phyloP scores from a whole-genome alignment of 1,284 basidiomycete genomes.

The Microbotryum silenes-acaulis region DNA sequence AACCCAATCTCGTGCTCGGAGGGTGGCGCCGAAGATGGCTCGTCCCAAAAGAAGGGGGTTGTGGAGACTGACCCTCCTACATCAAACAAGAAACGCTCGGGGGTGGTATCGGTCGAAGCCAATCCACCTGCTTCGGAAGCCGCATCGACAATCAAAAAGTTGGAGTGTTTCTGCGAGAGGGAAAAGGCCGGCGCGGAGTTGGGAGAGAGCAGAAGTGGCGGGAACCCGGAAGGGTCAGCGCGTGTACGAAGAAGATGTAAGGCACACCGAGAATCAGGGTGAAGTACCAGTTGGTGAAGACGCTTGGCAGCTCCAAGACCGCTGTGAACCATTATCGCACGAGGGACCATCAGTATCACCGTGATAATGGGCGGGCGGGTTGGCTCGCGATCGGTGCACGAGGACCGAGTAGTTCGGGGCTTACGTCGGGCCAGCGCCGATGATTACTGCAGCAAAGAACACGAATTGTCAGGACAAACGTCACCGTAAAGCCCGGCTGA shows the following conservation, averaged over 20 bases:
- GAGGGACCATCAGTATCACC: background rate
- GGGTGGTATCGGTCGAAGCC: slow-evolving; percentile 47
- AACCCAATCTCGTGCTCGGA: too few relatives aligned
- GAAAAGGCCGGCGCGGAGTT: background rate
- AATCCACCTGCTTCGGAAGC: slow-evolving; percentile 46
- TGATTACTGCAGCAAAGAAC: slow-evolving; percentile 31
- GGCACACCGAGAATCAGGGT: background rate
- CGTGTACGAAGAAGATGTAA: background rate
- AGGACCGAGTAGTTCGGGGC: background rate
- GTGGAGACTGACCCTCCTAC: slow-evolving; percentile 39
- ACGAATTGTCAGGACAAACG: background rate
- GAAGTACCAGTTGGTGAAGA: slow-evolving; percentile 44
- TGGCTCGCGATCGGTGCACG: background rate
- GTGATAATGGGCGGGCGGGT: background rate
- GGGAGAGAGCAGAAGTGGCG: background rate
- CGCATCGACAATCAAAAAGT: slow-evolving; percentile 46
- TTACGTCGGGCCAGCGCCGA: slow-evolving; percentile 42
- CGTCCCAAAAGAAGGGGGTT: too few relatives aligned
- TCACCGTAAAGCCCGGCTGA: too few relatives aligned
- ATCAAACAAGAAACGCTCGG: slow-evolving; percentile 50
- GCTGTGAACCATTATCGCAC: slow-evolving; percentile 36
- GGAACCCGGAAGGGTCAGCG: background rate
- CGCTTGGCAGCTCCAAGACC: slow-evolving; percentile 50
- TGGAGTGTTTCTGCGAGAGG: slow-evolving; percentile 39
- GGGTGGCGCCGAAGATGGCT: background rate